Percentiles rank a stretch among this genome's conserved stretches.
Evolutionary conservation across 192 early-diverging fungal species (phyloP).

Genomic region (Phycomyces nitens): DNA sequence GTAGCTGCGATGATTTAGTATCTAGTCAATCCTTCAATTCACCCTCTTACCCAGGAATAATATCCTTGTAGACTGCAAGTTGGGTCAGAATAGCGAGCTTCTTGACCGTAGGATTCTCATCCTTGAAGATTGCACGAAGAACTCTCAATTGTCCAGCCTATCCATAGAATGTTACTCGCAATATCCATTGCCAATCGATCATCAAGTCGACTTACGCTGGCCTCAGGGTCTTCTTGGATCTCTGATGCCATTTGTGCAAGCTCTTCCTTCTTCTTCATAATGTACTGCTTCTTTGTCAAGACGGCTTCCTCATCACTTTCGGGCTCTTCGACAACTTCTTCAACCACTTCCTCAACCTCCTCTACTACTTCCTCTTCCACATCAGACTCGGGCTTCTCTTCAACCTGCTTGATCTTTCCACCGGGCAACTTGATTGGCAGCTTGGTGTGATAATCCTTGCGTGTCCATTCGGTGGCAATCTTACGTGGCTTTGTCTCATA

Average conservation of each 20-base stretch:
- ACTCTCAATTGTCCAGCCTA: constrained; percentile 65
- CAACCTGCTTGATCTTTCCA: constrained; percentile 50
- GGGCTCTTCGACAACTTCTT: constrained; percentile 19
- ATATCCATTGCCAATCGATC: not conserved
- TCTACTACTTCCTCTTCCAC: constrained; percentile 29
- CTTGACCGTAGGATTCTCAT: constrained; percentile 60
- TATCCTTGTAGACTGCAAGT: constrained; percentile 91
- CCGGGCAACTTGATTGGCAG: constrained; percentile 68
- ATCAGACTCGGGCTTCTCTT: constrained; percentile 31
- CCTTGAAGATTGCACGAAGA: constrained; percentile 62
- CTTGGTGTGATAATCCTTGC: constrained; percentile 51
- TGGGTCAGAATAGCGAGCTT: constrained; percentile 83
- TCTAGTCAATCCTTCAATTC: too few relatives aligned
- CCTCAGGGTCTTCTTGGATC: constrained; percentile 83
- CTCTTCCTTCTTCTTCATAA: constrained; percentile 68
- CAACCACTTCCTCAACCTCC: constrained; percentile 28
- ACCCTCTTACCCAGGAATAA: constrained; percentile 70
- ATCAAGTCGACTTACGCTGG: constrained; percentile 32
- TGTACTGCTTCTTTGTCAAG: constrained; percentile 53
- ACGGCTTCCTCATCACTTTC: constrained; percentile 36
- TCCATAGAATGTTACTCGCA: not conserved
- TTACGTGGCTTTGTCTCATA: constrained; percentile 59
- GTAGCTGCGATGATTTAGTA: constrained; percentile 47
- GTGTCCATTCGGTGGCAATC: constrained; percentile 49
- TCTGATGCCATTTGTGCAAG: constrained; percentile 76